Evolutionary conservation across 2,329 filamentous ascomycete species (phyloP).

Genomic region (Penicillium sp.): DNA sequence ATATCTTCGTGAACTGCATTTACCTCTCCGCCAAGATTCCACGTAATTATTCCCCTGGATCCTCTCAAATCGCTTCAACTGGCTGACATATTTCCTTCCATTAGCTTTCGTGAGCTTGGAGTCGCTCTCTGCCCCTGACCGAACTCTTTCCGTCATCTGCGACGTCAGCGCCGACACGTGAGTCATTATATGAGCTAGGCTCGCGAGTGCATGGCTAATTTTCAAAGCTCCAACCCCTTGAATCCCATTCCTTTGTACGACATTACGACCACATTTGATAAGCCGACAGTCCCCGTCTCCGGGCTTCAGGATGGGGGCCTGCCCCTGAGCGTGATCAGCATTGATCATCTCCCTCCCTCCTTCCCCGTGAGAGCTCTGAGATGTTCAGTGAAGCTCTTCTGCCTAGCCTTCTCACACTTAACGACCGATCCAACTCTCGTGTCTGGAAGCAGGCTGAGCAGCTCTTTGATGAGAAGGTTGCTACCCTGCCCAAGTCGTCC

Average conservation of each 20-base stretch:
- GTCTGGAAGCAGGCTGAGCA: conserved; percentile 88
- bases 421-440: conserved; percentile 65
- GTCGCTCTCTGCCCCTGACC: conserved; percentile 64
- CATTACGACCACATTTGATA: conserved; percentile 80
- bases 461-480: conserved; percentile 79
- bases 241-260: conserved; percentile 70
- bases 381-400: conserved; percentile 77
- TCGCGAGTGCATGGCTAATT: conserved; percentile 1
- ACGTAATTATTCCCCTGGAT: conserved; percentile 28
- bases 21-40: conserved; percentile 78
- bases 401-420: conserved; percentile 73
- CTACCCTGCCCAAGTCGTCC: conserved; percentile 56
- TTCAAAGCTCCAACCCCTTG: conserved; percentile 46
- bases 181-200: conserved; percentile 35
- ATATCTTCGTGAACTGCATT: conserved; percentile 85
- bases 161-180: conserved; percentile 60
- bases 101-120: conserved; percentile 69
- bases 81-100: not conserved
- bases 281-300: conserved; percentile 77
- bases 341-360: conserved; percentile 78
- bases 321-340: conserved; percentile 76
- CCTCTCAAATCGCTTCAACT: too few relatives aligned
- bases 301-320: conserved; percentile 52
- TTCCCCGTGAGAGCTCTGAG: conserved; percentile 84
- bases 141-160: conserved; percentile 76